Conservation (phyloP, 1,284 basidiomycete species). For the Sporisorium iseilematis-ciliati region DNA sequence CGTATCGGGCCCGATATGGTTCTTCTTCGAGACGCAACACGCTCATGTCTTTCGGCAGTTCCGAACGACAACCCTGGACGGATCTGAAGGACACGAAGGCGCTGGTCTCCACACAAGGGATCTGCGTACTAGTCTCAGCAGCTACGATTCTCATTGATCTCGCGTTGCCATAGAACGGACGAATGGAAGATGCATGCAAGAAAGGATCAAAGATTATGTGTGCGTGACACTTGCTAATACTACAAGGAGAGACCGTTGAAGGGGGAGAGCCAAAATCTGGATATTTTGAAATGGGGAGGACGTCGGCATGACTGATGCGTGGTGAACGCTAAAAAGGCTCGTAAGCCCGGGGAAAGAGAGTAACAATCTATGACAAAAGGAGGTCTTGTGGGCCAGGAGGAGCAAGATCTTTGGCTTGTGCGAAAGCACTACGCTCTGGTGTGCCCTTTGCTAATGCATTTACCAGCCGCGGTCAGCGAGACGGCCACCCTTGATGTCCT, state of each 20-base stretch:
- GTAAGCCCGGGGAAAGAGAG: background rate
- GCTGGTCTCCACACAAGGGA: too few species aligned
- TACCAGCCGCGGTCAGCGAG: conserved; percentile 67
- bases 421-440: background rate
- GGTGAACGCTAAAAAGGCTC: conserved; percentile 20
- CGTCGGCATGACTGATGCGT: conserved; percentile 15
- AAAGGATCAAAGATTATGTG: conserved; percentile 13
- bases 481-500: conserved; percentile 67
- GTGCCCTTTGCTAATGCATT: background rate
- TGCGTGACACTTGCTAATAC: conserved; percentile 40
- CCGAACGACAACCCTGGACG: too few species aligned
- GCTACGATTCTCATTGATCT: too few species aligned
- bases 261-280: conserved; percentile 11
- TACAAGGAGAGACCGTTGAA: conserved; percentile 41
- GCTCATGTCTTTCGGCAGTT: too few species aligned
- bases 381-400: too few species aligned
- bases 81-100: too few species aligned
- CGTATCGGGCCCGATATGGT: background rate
- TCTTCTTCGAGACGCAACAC: too few species aligned
- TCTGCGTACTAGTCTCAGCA: background rate
- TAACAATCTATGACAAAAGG: conserved; percentile 3
- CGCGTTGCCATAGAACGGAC: background rate
- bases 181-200: conserved; percentile 4
- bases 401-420: background rate
- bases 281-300: background rate